phyloP scores from a whole-genome alignment of 139 green algal genomes.

The Micractinium sp. region DNA sequence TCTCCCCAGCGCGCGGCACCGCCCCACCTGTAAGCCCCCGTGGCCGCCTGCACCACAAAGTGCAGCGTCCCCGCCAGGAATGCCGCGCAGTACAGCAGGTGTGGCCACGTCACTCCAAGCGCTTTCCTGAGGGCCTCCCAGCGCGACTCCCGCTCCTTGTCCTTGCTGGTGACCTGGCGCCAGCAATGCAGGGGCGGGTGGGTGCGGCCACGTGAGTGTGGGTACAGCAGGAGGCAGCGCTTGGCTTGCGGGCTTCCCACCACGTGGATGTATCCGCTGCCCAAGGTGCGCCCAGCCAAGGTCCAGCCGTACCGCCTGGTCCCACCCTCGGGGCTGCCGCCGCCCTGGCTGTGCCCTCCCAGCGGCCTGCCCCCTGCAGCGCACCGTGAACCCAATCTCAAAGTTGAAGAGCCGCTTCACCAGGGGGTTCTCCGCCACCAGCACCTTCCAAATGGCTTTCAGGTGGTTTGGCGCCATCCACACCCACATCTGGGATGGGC shows the following conservation, averaged over 20 bases:
- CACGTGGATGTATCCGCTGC: not conserved
- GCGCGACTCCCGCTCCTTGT: conserved; percentile 8
- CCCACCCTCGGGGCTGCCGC: not conserved
- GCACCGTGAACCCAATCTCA: conserved; percentile 25
- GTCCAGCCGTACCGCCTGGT: not conserved
- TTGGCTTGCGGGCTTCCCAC: too few species aligned
- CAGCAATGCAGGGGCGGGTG: not conserved
- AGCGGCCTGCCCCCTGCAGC: not conserved
- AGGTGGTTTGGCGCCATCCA: conserved; percentile 29
- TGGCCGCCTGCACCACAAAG: conserved; percentile 28
- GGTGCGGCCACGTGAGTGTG: not conserved
- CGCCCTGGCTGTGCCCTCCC: too few species aligned
- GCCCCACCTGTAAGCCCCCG: conserved; percentile 18
- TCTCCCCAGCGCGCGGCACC: not conserved
- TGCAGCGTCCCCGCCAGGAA: conserved; percentile 14
- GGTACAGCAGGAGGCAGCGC: too few species aligned
- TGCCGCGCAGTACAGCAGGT: conserved; percentile 23
- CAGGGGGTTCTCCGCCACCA: conserved; percentile 7
- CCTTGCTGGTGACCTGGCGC: conserved; percentile 27
- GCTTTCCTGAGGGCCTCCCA: conserved; percentile 23
- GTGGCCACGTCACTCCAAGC: conserved; percentile 35
- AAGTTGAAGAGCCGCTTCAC: conserved; percentile 30
- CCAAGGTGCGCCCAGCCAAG: not conserved
- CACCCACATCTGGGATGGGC: conserved; percentile 26
- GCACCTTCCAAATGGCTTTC: conserved; percentile 38